Percentiles rank a stretch among this genome's conserved stretches.
These are phyloP conservation scores for Eucalyptus sp. DNA, from an alignment of 345 rosid genomes.

Conservation along the genomic window DNA sequence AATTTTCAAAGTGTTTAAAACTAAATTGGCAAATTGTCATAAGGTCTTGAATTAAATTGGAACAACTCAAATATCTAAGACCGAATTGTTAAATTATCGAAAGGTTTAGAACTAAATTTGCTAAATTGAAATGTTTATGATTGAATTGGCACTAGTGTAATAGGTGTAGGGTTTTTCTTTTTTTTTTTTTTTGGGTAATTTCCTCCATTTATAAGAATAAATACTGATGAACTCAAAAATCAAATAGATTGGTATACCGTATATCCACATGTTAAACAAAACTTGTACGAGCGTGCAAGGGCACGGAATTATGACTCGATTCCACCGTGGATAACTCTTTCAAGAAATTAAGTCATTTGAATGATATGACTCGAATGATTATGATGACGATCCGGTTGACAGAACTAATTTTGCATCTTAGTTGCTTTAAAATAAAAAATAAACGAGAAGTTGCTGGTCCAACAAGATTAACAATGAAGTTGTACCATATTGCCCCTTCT, in stretches of 20 bases:
- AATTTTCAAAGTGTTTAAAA: no score
- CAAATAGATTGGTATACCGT: background rate
- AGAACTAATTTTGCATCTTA: background rate
- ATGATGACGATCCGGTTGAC: background rate
- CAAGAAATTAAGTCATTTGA: background rate
- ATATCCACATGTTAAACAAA: background rate
- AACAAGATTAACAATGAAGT: background rate
- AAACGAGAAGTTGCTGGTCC: background rate
- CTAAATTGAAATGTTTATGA: no score
- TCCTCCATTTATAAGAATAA: background rate
- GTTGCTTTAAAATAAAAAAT: background rate
- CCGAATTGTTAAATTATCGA: no score
- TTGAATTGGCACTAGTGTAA: accelerated
- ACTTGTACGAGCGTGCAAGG: no score
- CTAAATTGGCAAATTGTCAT: background rate
- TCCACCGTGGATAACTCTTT: background rate
- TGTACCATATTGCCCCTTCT: background rate
- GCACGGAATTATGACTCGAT: background rate
- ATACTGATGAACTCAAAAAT: background rate
- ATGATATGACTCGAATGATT: background rate
- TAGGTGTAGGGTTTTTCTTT: no score
- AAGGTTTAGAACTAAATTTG: no score
- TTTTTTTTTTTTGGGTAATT: background rate
- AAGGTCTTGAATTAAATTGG: no score
- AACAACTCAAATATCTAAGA: no score